Evolutionary conservation across 345 rosid genomes (phyloP), one percentile per base, ranked within the genome.

Genomic region (Syzygium aromaticum): DNA sequence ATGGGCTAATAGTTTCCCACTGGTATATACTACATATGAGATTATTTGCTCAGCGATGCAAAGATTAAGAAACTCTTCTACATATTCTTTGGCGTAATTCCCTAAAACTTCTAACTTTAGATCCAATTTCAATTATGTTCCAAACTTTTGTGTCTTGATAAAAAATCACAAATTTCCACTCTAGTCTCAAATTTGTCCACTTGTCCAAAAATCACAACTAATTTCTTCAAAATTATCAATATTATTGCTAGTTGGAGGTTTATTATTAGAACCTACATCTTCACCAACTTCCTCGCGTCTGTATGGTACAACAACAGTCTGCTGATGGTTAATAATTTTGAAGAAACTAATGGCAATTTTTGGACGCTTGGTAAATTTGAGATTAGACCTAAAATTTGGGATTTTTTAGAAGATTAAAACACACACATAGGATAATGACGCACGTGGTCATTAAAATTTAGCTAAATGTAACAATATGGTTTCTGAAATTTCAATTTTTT

Each of bases 281-380:
- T 14, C 28, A 63, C 1, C 2, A 0, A n/a, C 1, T 14, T 28
- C 4, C 77, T 0, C 21, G 7, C 38, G 5, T 52, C 12, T 5
- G 0, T 63, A 63, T 63, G 1, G 77, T 63, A 16, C 33, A 63
- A 52, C 38, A n/a, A 63, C n/a, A 23, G 13, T 6, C 22, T 53
- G 7, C 21, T 51, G 52, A 51, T 11, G 12, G 2, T 51, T 57
- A 25, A 57, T 57, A 57, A 25, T 14, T 28, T 63, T 28, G 38
- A 63, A 63, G 77, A 63, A n/a, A 63, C 28, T 0, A 0, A 28
- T 7, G 38, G 10, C 0, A 0, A 14, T 14, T 28, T 14, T 28
- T 63, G 0, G 77, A 28, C 38, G 14, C 0, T 0, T 14, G 17
- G 77, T 5, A 63, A 0, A 28, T 28, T 63, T 63, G 21, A 0